Evolutionary conservation across 1,284 basidiomycete species (phyloP), one percentile per base, ranked within the genome.

Genomic region (Fomitopsis betulina): DNA sequence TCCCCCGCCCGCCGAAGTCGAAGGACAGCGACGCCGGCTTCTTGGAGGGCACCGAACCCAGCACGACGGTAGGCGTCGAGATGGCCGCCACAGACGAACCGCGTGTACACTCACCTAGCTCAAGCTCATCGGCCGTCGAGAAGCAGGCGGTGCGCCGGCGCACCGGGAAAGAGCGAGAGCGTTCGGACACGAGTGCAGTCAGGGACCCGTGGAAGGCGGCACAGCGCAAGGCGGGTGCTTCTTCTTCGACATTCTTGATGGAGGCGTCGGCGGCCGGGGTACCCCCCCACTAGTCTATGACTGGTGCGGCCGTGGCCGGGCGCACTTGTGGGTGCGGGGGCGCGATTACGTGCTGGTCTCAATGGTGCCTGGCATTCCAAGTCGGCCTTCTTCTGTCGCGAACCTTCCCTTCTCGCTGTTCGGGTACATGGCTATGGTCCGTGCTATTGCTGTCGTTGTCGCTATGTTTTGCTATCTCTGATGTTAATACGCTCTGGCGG

Each of bases 1-100:
- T 53, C 10, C 65, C 63, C 21, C 67, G 65, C 58, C 64, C 64
- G 27, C 62, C 59, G 23, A 64, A 64, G 45, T 62, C 68, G 43
- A 60, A 62, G 55, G 66, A 63, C 43, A 57, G 63, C 7, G 55
- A 57, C 6, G 61, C 60, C n/a, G 53, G 53, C 32, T 54, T 51
- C 5, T 5, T 5, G 15, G 38, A 30, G 30, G 55, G 39, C 21
- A 21, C 54, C 27, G 54, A n/a, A 10, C 8, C 9, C 27, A 37
- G n/a, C 54, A 32, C 23, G 19, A 17, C 27, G 43, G 21, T 15
- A 23, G 17, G 27, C 23, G 45, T 47, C 13, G 21, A 43, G 42
- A 43, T 43, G 42, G 42, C 19, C 42, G 42, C 19, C 6, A 1
- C 12, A 5, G 42, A 43, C 35, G 5, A 15, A 37, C 13, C 35